Evolutionary conservation across 2,329 filamentous ascomycete species (phyloP).

Genomic region (Pezizomycotina sp.): DNA sequence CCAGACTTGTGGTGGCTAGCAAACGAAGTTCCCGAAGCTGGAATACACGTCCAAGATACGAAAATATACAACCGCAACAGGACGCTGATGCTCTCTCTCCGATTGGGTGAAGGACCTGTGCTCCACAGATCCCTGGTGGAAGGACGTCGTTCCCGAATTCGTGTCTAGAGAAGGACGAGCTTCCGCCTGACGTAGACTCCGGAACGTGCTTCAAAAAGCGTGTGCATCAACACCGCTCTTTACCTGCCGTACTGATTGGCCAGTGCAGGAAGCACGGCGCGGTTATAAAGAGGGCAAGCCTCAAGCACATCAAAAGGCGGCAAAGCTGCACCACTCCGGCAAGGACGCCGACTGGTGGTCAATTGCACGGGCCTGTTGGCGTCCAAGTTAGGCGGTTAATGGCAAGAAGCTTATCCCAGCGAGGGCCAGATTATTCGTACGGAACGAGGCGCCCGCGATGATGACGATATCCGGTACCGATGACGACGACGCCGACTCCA

Average conservation of each 20-base stretch:
- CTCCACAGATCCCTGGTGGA: constrained; percentile 55
- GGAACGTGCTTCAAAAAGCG: constrained; percentile 62
- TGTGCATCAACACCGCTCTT: constrained; percentile 79
- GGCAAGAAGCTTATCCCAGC: constrained; percentile 58
- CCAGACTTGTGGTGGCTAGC: constrained; percentile 44
- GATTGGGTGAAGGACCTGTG: constrained; percentile 52
- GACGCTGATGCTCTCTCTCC: not conserved
- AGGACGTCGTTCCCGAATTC: constrained; percentile 48
- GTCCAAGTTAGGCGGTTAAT: constrained; percentile 59
- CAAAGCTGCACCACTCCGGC: constrained; percentile 41
- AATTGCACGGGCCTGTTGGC: constrained; percentile 75
- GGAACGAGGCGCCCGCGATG: constrained; percentile 62
- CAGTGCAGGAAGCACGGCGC: constrained; percentile 63
- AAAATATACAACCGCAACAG: constrained; percentile 6
- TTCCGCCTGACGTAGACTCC: constrained; percentile 46
- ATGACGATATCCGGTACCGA: constrained; percentile 52
- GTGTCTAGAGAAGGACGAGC: constrained; percentile 8
- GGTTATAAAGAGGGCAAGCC: constrained; percentile 43
- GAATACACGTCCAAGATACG: constrained; percentile 59
- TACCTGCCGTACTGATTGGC: constrained; percentile 74
- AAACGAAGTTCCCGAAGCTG: constrained; percentile 54
- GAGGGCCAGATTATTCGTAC: constrained; percentile 77
- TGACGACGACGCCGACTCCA: constrained; percentile 53
- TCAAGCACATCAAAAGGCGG: constrained; percentile 60
- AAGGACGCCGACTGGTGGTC: constrained; percentile 50